A percentile compares a stretch with the other conserved stretches of the same genome.
These are phyloP conservation scores for Globisporangium recalcitrans DNA, from an alignment of 352 stramenopile species.

Conservation along the genomic window DNA sequence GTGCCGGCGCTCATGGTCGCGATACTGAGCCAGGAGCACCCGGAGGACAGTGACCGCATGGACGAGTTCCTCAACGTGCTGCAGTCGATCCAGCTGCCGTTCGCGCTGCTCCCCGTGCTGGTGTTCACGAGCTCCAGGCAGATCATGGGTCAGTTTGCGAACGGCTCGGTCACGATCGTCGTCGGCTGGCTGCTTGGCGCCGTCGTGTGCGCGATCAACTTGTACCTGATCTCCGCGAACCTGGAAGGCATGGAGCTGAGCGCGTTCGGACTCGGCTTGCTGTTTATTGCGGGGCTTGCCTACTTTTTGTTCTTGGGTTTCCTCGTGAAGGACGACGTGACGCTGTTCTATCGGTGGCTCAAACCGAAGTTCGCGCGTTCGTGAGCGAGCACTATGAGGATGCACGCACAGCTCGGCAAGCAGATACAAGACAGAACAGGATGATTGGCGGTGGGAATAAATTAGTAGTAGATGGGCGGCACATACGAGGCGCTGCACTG, in stretches of 20 bases:
- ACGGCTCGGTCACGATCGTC: slow-evolving; percentile 36
- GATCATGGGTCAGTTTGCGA: slow-evolving; percentile 82
- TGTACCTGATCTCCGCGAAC: slow-evolving; percentile 73
- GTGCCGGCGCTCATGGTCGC: slow-evolving; percentile 83
- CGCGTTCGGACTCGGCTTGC: slow-evolving; percentile 21
- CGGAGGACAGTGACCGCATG: slow-evolving; percentile 79
- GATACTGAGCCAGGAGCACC: slow-evolving; percentile 79
- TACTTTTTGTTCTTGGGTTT: slow-evolving; percentile 80
- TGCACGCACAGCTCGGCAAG: neutral
- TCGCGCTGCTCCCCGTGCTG: slow-evolving; percentile 87
- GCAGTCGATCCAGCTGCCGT: slow-evolving; percentile 90
- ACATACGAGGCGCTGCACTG: neutral
- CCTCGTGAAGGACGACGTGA: slow-evolving; percentile 41
- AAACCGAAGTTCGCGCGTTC: slow-evolving; percentile 2
- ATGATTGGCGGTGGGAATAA: neutral
- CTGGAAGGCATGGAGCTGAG: slow-evolving; percentile 45
- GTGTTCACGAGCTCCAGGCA: slow-evolving; percentile 75
- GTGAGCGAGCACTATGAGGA: too few relatives aligned
- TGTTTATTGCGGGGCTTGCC: slow-evolving; percentile 30
- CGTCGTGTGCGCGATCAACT: slow-evolving; percentile 69
- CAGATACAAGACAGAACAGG: neutral
- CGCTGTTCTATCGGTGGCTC: slow-evolving; percentile 27
- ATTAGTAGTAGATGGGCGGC: slow-evolving; percentile 1
- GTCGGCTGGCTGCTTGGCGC: slow-evolving; percentile 52
- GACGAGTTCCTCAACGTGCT: slow-evolving; percentile 91